Evolutionary conservation across 1,139 yeast genomes (phyloP).

Genomic region (Kurtzmaniella quercitrusa): DNA sequence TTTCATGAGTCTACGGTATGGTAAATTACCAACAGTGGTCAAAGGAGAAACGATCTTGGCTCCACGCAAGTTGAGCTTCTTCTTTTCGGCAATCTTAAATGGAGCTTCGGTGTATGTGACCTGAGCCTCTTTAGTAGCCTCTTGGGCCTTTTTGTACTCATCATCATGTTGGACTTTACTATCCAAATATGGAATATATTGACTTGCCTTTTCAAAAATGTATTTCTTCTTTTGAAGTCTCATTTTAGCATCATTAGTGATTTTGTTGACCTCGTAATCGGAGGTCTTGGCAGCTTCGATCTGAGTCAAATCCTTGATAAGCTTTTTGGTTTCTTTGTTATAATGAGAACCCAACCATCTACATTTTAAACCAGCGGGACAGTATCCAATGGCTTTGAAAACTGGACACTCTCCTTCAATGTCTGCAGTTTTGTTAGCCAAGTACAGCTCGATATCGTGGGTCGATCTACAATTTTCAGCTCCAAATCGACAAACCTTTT

Average conservation of each 20-base stretch:
- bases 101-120: conserved; percentile 67
- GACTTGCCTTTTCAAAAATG: conserved; percentile 52
- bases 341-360: conserved; percentile 84
- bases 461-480: conserved; percentile 67
- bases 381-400: conserved; percentile 72
- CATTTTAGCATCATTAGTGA: conserved; percentile 49
- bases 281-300: conserved; percentile 26
- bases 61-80: conserved; percentile 56
- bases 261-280: conserved; percentile 65
- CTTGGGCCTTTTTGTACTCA: conserved; percentile 19
- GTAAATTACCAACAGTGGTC: conserved; percentile 96
- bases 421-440: conserved; percentile 66
- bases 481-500: conserved; percentile 61
- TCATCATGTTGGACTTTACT: conserved; percentile 36
- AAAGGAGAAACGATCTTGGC: conserved; percentile 92
- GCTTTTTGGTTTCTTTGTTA: conserved; percentile 41
- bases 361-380: conserved; percentile 91
- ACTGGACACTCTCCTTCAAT: conserved; percentile 81
- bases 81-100: conserved; percentile 79
- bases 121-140: conserved; percentile 26
- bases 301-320: conserved; percentile 41
- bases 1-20: conserved; percentile 91
- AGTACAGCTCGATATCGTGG: conserved; percentile 67
- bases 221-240: conserved; percentile 62
- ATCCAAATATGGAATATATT: conserved; percentile 55